These are phyloP conservation scores for Neurospora sp. DNA, from an alignment of 495 filamentous ascomycete genomes.

Conservation along the genomic window DNA sequence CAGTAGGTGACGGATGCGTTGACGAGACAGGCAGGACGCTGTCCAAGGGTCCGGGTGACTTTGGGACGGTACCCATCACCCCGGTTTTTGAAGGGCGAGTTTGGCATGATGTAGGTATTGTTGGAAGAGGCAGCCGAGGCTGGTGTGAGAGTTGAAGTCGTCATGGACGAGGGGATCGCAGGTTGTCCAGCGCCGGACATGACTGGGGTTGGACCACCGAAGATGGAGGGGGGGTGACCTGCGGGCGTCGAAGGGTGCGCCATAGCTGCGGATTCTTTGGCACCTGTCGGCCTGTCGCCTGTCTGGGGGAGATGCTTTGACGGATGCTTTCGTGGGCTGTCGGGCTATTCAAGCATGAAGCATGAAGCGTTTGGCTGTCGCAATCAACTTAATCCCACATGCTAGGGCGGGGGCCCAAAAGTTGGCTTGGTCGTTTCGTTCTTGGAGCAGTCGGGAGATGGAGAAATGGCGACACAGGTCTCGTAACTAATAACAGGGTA, in stretches of 20 bases:
- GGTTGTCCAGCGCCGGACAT: slow-evolving; percentile 4
- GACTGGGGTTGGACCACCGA: slow-evolving; percentile 17
- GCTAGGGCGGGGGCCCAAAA: background rate
- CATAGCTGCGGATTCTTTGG: slow-evolving; percentile 13
- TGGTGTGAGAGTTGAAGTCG: slow-evolving; percentile 28
- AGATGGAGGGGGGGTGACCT: slow-evolving; percentile 18
- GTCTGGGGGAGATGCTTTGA: background rate
- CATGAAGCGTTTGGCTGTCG: background rate
- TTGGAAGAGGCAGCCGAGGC: slow-evolving; percentile 48
- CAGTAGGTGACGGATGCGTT: slow-evolving; percentile 98
- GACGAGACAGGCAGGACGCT: slow-evolving; percentile 86
- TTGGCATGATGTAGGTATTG: slow-evolving; percentile 78
- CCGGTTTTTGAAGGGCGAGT: slow-evolving; percentile 59
- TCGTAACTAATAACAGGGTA: background rate
- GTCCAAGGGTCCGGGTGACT: slow-evolving; percentile 71
- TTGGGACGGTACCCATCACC: slow-evolving; percentile 67
- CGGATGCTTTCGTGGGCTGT: background rate
- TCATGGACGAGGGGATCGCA: slow-evolving; percentile 10
- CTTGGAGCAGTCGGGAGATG: background rate
- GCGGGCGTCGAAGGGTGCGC: slow-evolving; percentile 22
- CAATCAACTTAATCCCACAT: background rate
- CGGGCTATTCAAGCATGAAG: background rate
- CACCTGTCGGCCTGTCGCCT: background rate
- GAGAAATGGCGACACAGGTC: background rate
- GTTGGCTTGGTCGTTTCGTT: background rate